Evolutionary conservation across 1,284 basidiomycete genomes (phyloP), one percentile per base, ranked within the genome.

Genomic region (Ceraceosorus guamensis): DNA sequence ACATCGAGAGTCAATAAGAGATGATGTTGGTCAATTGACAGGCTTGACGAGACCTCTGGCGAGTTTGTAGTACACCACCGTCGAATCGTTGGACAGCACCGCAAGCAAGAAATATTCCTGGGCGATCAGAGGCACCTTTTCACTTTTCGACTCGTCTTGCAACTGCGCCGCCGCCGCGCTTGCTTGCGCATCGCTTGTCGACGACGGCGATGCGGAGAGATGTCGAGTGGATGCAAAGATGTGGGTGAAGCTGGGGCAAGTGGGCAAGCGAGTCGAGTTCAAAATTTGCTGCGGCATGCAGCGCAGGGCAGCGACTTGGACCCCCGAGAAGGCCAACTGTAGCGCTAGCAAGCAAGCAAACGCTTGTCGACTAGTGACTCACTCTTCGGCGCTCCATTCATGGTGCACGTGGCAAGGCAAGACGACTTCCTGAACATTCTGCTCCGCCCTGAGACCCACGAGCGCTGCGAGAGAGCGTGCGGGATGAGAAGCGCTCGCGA

Each of bases 11-110:
- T n/a, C n/a, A n/a, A n/a, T n/a, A n/a, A n/a, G n/a, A n/a, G n/a
- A n/a, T n/a, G n/a, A n/a, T n/a, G n/a, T n/a, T n/a, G n/a, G n/a
- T 56, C 45, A 75, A 46, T 75, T 75, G 53, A 73, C 60, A 0
- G 72, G 72, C 55, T 75, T 75, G 52, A 72, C 67, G 55, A 75
- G 53, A 13, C 70, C 72, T 32, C 66, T 39, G 6, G 72, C 68
- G 39, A 75, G 53, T 18, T 60, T 56, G 39, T 75, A 75, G 57
- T 75, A 75, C 6, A 75, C 72, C 3, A 75, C 60, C 16, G 72
- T 72, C 2, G 68, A 61, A 46, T 75, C 72, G 5, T 57, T 57
- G 5, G 71, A 69, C 32, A 70, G 68, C 56, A 75, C 65, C 13
- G 72, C 68, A 6, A 75, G 62, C 2, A 73, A 51, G 2, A 73